Conservation (phyloP, 345 rosid genomes). For the Gossypium anomalum region DNA sequence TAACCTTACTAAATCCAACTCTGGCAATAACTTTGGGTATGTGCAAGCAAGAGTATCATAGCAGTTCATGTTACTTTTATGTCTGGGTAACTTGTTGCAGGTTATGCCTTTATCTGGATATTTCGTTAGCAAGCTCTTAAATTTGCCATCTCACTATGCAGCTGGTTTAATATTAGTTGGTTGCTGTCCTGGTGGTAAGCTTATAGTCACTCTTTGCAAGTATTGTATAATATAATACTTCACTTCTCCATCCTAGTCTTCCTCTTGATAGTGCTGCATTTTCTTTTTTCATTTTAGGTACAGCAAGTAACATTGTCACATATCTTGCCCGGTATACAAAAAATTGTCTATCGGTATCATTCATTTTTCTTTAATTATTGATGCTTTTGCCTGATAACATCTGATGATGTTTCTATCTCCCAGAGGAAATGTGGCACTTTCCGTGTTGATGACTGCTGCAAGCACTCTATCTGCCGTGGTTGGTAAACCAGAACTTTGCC, state of each 20-base stretch:
- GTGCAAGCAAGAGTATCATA: not conserved
- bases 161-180: constrained; percentile 90
- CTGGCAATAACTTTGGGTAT: not conserved
- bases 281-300: constrained; percentile 47
- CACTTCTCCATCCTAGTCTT: constrained; percentile 1
- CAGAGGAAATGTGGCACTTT: constrained; percentile 90
- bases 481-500: constrained; percentile 23
- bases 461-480: constrained; percentile 93
- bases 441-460: constrained; percentile 87
- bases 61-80: too few relatives aligned
- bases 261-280: constrained; percentile 13
- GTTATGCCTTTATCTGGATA: constrained; percentile 84
- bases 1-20: not conserved
- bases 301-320: constrained; percentile 90
- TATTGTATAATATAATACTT: not conserved
- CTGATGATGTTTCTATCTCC: constrained; percentile 23
- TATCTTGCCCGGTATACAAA: constrained; percentile 66
- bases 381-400: constrained; percentile 14
- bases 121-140: constrained; percentile 74
- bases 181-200: constrained; percentile 92
- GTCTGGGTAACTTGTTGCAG: constrained; percentile 33
- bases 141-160: constrained; percentile 80
- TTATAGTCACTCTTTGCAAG: not conserved
- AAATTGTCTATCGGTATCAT: constrained; percentile 5
- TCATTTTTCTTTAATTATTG: constrained; percentile 14